Conservation (phyloP, 2,329 filamentous ascomycete species). For the Bisporella sp. region DNA sequence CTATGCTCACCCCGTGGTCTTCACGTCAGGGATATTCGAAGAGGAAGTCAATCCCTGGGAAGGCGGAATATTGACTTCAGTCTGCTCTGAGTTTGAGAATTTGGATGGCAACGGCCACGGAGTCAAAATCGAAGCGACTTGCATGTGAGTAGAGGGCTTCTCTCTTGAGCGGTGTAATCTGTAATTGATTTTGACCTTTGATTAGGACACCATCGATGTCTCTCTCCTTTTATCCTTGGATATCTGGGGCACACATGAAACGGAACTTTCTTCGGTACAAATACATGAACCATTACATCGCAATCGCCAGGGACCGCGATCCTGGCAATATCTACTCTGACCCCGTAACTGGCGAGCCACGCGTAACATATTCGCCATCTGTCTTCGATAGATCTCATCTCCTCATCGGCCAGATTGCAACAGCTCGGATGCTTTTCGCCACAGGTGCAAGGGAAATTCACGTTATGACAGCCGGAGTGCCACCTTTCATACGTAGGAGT, state of each 20-base stretch:
- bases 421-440: slow-evolving; percentile 70
- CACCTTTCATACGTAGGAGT: slow-evolving; percentile 42
- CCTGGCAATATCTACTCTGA: slow-evolving; percentile 67
- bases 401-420: slow-evolving; percentile 60
- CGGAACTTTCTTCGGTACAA: too few species aligned
- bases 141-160: slow-evolving; percentile 58
- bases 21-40: slow-evolving; percentile 52
- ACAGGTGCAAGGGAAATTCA: slow-evolving; percentile 72
- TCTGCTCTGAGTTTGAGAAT: slow-evolving; percentile 71
- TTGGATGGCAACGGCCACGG: slow-evolving; percentile 74
- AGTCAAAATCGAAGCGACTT: slow-evolving; percentile 67
- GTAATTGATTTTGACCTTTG: slow-evolving; percentile 59
- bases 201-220: slow-evolving; percentile 60
- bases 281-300: slow-evolving; percentile 62
- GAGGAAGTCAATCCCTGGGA: slow-evolving; percentile 62
- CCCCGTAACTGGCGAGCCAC: slow-evolving; percentile 52
- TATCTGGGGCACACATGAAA: too few species aligned
- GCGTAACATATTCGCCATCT: slow-evolving; percentile 63
- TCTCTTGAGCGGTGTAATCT: slow-evolving; percentile 60
- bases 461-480: slow-evolving; percentile 51
- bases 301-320: slow-evolving; percentile 67
- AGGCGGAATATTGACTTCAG: slow-evolving; percentile 65
- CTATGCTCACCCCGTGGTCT: slow-evolving; percentile 66
- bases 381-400: slow-evolving; percentile 64
- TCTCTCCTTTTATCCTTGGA: slow-evolving; percentile 29